Evolutionary conservation across 768 basidiomycete species (phyloP).

Genomic region (Phallus indusiatus): DNA sequence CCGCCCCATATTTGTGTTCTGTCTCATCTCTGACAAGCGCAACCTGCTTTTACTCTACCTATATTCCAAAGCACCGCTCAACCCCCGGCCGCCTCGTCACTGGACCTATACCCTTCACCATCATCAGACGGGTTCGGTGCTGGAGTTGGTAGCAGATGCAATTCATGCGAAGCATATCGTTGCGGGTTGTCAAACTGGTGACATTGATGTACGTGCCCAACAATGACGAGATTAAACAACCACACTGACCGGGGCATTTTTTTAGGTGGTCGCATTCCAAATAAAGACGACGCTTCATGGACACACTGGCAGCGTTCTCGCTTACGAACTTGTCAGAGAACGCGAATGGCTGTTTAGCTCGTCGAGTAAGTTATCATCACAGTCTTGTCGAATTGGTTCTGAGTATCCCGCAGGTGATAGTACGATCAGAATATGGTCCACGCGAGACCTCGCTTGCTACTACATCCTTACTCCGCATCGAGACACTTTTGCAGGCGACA

Average conservation of each 20-base stretch:
- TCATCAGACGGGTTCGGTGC: slow-evolving; percentile 57
- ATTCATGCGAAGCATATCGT: too few relatives aligned
- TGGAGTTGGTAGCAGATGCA: slow-evolving; percentile 66
- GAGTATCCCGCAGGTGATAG: slow-evolving; percentile 63
- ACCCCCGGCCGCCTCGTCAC: slow-evolving; percentile 36
- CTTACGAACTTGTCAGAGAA: slow-evolving; percentile 64
- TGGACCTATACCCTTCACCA: slow-evolving; percentile 58
- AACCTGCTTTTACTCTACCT: not conserved
- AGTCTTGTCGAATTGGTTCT: not conserved
- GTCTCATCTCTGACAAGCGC: not conserved
- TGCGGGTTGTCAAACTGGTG: slow-evolving; percentile 68
- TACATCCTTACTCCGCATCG: slow-evolving; percentile 70
- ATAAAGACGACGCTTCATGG: slow-evolving; percentile 63
- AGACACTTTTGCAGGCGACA: slow-evolving; percentile 76
- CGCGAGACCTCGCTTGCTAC: slow-evolving; percentile 53
- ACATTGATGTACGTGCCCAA: slow-evolving; percentile 57
- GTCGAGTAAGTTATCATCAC: slow-evolving; percentile 45
- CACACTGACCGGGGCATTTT: too few relatives aligned
- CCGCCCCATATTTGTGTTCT: too few relatives aligned
- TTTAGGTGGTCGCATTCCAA: slow-evolving; percentile 69
- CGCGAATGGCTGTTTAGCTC: slow-evolving; percentile 85
- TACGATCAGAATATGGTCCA: slow-evolving; percentile 84
- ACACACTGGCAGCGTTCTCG: slow-evolving; percentile 78
- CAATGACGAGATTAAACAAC: slow-evolving; percentile 59
- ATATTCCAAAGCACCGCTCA: not conserved